These are phyloP conservation scores for Tillandsia fasciculata DNA, from an alignment of 176 grass and related monocot species.

Conservation along the genomic window DNA sequence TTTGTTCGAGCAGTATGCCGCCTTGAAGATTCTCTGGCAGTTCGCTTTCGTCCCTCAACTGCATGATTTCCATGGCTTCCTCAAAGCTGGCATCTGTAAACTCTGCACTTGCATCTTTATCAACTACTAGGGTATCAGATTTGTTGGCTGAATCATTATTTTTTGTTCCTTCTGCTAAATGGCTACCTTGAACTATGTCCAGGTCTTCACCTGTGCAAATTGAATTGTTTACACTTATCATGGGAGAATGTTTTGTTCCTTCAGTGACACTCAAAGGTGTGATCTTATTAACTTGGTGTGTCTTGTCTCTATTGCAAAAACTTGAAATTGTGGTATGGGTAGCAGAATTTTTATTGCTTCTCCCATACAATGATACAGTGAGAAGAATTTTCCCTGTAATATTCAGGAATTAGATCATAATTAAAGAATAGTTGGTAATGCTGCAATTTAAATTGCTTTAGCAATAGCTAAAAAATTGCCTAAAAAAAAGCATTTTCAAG, in stretches of 20 bases:
- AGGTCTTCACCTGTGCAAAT: constrained; percentile 5
- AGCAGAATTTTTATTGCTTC: constrained; percentile 19
- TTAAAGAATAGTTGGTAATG: background rate
- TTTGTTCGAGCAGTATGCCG: constrained; percentile 49
- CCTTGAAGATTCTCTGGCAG: constrained; percentile 44
- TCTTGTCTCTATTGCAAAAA: constrained; percentile 20
- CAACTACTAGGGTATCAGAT: constrained; percentile 6
- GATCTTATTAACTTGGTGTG: constrained; percentile 10
- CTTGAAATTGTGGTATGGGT: constrained; percentile 22
- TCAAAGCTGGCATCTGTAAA: constrained; percentile 42
- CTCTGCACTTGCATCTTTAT: constrained; percentile 11
- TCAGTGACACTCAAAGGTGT: constrained; percentile 12
- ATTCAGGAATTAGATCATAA: background rate
- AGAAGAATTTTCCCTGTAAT: constrained; percentile 69
- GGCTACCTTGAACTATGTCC: constrained; percentile 22
- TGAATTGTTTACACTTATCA: background rate
- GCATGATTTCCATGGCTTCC: constrained; percentile 54
- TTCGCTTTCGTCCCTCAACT: constrained; percentile 34
- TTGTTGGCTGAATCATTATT: constrained; percentile 16
- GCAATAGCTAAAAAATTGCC: background rate
- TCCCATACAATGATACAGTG: constrained; percentile 39
- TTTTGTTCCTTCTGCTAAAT: constrained; percentile 21
- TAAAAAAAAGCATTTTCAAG: background rate
- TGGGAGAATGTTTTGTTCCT: constrained; percentile 19
- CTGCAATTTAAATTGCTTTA: background rate